phyloP scores from a whole-genome alignment of 1,284 basidiomycete species.

The Entoloma clypeatum region DNA sequence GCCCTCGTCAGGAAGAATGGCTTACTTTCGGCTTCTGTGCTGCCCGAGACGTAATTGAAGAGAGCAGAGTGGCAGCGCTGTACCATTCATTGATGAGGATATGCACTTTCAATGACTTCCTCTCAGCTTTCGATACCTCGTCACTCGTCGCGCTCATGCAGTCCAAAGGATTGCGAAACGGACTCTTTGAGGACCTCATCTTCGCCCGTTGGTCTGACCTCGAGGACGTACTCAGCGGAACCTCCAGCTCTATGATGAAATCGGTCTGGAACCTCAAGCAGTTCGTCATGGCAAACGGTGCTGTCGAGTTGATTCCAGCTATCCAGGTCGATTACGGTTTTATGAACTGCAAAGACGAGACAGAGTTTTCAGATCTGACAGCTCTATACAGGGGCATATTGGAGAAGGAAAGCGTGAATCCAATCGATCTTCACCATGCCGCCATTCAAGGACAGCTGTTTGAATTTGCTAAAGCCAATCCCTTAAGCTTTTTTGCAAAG shows the following conservation, averaged over 20 bases:
- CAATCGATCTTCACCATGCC: slow-evolving; percentile 34
- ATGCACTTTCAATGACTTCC: slow-evolving; percentile 34
- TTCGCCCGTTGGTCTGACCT: too few species aligned
- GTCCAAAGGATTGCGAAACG: slow-evolving; percentile 13
- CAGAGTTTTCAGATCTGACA: slow-evolving; percentile 26
- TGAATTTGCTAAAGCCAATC: slow-evolving; percentile 23
- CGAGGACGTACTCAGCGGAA: slow-evolving; percentile 24
- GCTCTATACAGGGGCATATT: slow-evolving; percentile 31
- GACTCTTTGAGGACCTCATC: not conserved
- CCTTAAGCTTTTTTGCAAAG: slow-evolving; percentile 18
- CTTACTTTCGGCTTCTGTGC: slow-evolving; percentile 32
- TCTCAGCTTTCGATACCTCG: slow-evolving; percentile 23
- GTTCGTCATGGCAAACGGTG: slow-evolving; percentile 20
- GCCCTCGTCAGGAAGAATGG: slow-evolving; percentile 16
- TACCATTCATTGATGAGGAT: slow-evolving; percentile 25
- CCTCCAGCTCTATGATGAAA: slow-evolving; percentile 20
- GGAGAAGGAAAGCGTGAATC: slow-evolving; percentile 18
- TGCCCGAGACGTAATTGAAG: slow-evolving; percentile 15
- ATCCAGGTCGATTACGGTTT: slow-evolving; percentile 36
- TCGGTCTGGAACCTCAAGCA: slow-evolving; percentile 41
- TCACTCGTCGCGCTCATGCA: slow-evolving; percentile 25
- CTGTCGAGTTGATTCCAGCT: slow-evolving; percentile 13
- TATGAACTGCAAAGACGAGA: slow-evolving; percentile 27
- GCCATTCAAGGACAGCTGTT: slow-evolving; percentile 31
- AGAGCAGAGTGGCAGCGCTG: slow-evolving; percentile 14